phyloP scores from a whole-genome alignment of 2,329 filamentous ascomycete species.

The Epichloe glyceriae region DNA sequence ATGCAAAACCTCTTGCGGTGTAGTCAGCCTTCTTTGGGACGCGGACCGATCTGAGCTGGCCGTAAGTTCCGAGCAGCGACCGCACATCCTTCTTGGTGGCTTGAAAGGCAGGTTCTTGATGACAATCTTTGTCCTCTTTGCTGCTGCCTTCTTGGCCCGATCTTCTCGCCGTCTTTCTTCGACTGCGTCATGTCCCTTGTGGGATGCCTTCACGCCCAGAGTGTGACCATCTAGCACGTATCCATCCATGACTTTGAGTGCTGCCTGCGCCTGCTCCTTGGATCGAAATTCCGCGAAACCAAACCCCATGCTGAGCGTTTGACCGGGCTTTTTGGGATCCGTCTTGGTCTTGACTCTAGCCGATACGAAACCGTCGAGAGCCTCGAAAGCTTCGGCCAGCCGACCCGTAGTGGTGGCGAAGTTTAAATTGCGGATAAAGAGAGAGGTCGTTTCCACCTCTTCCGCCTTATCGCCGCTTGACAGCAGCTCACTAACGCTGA shows the following conservation, averaged over 20 bases:
- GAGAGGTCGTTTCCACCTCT: conserved; percentile 54
- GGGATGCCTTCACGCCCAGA: conserved; percentile 72
- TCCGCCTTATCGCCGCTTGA: conserved; percentile 40
- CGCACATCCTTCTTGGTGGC: conserved; percentile 85
- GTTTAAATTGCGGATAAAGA: conserved; percentile 90
- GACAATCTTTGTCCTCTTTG: conserved; percentile 78
- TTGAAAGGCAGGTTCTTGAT: conserved; percentile 98
- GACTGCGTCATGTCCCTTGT: conserved; percentile 76
- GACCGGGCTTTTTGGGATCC: conserved; percentile 79
- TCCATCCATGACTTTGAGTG: conserved; percentile 76
- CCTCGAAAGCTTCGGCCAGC: conserved; percentile 64
- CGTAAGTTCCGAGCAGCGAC: conserved; percentile 76
- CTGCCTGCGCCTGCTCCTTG: conserved; percentile 65
- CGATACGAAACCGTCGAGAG: conserved; percentile 77
- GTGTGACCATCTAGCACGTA: conserved; percentile 78
- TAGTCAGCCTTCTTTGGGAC: conserved; percentile 92
- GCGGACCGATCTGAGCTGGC: conserved; percentile 81
- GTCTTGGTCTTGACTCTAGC: conserved; percentile 86
- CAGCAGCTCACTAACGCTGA: conserved; percentile 57
- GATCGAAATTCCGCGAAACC: conserved; percentile 84
- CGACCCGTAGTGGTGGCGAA: conserved; percentile 72
- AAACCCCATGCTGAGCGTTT: conserved; percentile 92
- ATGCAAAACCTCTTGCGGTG: conserved; percentile 82
- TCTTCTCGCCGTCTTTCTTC: conserved; percentile 78
- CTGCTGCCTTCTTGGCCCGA: conserved; percentile 64